A percentile compares a stretch with the other conserved stretches of the same genome.
Evolutionary conservation across 768 basidiomycete genomes (phyloP).

Genomic region (Trametes villosa): DNA sequence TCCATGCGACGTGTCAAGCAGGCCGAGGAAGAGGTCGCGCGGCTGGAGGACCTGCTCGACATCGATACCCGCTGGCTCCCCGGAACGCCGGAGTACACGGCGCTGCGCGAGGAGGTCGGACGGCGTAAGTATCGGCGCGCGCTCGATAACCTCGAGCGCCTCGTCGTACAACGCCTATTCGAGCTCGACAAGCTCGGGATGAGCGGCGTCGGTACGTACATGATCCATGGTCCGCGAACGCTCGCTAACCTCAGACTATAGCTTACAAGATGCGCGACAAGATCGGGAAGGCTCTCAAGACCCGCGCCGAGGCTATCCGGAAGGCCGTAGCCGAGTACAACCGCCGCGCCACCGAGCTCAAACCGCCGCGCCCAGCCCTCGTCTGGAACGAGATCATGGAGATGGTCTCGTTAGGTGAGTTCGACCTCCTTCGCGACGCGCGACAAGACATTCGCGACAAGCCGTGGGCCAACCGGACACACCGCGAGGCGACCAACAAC

Average conservation of each 20-base stretch:
- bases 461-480: slow-evolving; percentile 43
- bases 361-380: slow-evolving; percentile 21
- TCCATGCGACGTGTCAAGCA: neutral
- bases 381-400: slow-evolving; percentile 18
- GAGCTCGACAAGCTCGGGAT: slow-evolving; percentile 37
- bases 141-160: slow-evolving; percentile 34
- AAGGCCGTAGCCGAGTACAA: slow-evolving; percentile 40
- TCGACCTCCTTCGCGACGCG: slow-evolving; percentile 39
- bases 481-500: slow-evolving; percentile 35
- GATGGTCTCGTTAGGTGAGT: slow-evolving; percentile 30
- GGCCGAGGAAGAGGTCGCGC: neutral
- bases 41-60: slow-evolving; percentile 18
- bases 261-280: slow-evolving; percentile 41
- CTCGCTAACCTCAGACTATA: slow-evolving; percentile 14
- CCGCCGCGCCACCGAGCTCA: slow-evolving; percentile 25
- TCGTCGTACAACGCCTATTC: slow-evolving; percentile 37
- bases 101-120: neutral
- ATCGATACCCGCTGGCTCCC: slow-evolving; percentile 25
- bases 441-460: slow-evolving; percentile 33
- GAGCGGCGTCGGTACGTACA: slow-evolving; percentile 28
- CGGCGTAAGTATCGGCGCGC: slow-evolving; percentile 27
- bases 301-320: slow-evolving; percentile 37
- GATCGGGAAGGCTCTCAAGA: slow-evolving; percentile 40
- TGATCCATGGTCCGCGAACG: neutral
- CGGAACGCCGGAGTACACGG: slow-evolving; percentile 15